Evolutionary conservation across 2,329 filamentous ascomycete species (phyloP).

Genomic region (Camillea tinctor): DNA sequence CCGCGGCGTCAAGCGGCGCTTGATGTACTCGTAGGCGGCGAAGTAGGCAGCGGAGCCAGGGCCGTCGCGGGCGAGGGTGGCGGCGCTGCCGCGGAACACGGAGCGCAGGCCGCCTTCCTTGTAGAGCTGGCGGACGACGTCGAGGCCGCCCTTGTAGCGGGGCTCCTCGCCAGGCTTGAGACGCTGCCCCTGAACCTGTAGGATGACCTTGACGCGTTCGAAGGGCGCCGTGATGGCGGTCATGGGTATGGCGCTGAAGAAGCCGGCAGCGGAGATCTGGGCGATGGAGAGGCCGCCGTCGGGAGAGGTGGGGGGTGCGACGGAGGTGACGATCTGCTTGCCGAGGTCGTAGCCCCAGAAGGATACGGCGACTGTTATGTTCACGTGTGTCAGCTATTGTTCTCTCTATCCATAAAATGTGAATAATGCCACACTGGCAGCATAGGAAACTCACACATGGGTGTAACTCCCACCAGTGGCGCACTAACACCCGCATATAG

Average conservation of each 20-base stretch:
- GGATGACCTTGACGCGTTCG: conserved; percentile 96
- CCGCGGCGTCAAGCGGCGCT: conserved; percentile 79
- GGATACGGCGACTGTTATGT: conserved; percentile 60
- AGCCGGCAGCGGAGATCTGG: conserved; percentile 88
- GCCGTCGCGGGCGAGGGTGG: conserved; percentile 90
- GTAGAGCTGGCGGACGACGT: conserved; percentile 93
- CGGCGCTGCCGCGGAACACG: conserved; percentile 86
- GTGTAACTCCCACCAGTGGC: conserved; percentile 91
- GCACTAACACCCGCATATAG: conserved; percentile 97
- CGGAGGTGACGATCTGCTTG: conserved; percentile 76
- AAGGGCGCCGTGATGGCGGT: conserved; percentile 98
- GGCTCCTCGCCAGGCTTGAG: conserved; percentile 88
- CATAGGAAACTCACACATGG: conserved; percentile 80
- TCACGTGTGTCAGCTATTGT: no score
- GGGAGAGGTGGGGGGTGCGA: conserved; percentile 64
- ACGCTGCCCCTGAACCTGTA: conserved; percentile 91
- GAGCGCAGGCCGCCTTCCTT: conserved; percentile 83
- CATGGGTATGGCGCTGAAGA: conserved; percentile 98
- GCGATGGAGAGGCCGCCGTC: conserved; percentile 74
- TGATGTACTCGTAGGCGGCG: conserved; percentile 94
- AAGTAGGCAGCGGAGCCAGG: conserved; percentile 95
- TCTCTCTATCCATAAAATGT: no score
- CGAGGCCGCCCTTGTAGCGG: conserved; percentile 80
- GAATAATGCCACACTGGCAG: neutral
- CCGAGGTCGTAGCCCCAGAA: conserved; percentile 93